Base-by-base conservation (phyloP, 2,329 filamentous ascomycete genomes). In the Arthrocladium fulminans region DNA sequence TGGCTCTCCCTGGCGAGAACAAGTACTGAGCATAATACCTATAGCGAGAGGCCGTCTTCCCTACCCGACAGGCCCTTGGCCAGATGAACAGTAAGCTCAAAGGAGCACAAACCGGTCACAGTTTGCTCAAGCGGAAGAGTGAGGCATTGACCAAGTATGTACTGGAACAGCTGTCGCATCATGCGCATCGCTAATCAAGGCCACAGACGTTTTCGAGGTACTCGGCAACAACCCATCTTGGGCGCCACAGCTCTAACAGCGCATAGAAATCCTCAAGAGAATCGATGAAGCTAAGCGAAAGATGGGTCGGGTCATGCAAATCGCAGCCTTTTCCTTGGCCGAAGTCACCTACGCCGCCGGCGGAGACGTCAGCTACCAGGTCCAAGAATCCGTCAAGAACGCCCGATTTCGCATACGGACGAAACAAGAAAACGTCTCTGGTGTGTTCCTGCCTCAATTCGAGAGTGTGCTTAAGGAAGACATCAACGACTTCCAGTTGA, bases 261-360 rank as follows among this genome's bases (percentile, higher is more conserved):
- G 35, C 60, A 62, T 59, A 87, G 92, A 98, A 62, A 98, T 98
- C 62, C 96, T 92, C 43, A 81, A 83, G 66, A 85, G 92, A 63
- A 98, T 98, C 69, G 90, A 98, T 72, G 92, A 98, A 68, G 92
- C 92, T 35, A 98, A 98, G 71, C 86, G 89, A 60, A 98, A 98
- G 74, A 98, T 98, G 90, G 92, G 92, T 50, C 81, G 90, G 27
- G 92, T 98, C 30, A 98, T 98, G 92, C 90, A 97, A 68, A 94
- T 98, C 63, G 92, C 92, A 34, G 89, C 92, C 39, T 97, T 98
- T 71, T 97, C 90, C 37, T 78, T 98, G 15, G 92, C 92, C 51
- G 92, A 97, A 72, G 92, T 98, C 49, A 94, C 88, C 42, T 98
- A 98, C 63, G 92, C 92, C 22, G 88, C 96, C 23, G 92, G 92